Evolutionary conservation across 1,284 basidiomycete genomes (phyloP).

Genomic region (Microbotryum violaceum): DNA sequence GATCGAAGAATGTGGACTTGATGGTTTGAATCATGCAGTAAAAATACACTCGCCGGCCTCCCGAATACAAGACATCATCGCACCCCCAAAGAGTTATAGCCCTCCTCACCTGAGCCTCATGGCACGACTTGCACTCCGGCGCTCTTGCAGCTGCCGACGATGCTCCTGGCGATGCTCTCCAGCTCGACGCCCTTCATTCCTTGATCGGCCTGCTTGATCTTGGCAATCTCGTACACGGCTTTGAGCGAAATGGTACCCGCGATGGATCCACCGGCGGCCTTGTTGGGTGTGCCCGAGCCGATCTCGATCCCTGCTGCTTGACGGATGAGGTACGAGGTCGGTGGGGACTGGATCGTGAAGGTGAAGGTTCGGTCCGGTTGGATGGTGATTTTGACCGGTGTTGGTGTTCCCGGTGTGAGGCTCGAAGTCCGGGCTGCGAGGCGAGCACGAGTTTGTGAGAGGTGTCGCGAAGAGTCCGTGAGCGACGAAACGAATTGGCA

Average conservation of each 20-base stretch:
- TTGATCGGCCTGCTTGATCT: conserved; percentile 87
- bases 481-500: not conserved
- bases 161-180: conserved; percentile 76
- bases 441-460: not conserved
- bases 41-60: too few species aligned
- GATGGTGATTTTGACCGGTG: conserved; percentile 83
- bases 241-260: conserved; percentile 72
- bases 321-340: conserved; percentile 81
- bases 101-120: conserved; percentile 39
- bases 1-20: too few species aligned
- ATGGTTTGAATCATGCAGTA: too few species aligned
- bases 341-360: conserved; percentile 86
- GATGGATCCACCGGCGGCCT: conserved; percentile 43
- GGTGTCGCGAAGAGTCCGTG: not conserved
- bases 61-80: too few species aligned
- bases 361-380: conserved; percentile 92
- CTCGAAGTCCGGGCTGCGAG: conserved; percentile 82
- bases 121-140: conserved; percentile 81
- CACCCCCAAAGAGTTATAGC: too few species aligned
- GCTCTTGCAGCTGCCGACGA: conserved; percentile 75
- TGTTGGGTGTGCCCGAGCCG: conserved; percentile 57
- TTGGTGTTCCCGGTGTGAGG: conserved; percentile 76
- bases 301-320: conserved; percentile 85
- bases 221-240: conserved; percentile 98
- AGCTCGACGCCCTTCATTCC: conserved; percentile 67